Percentiles rank a stretch among this genome's conserved stretches.
phyloP scores from a whole-genome alignment of 257 asterid genomes.

The Solanum ossicruentum region DNA sequence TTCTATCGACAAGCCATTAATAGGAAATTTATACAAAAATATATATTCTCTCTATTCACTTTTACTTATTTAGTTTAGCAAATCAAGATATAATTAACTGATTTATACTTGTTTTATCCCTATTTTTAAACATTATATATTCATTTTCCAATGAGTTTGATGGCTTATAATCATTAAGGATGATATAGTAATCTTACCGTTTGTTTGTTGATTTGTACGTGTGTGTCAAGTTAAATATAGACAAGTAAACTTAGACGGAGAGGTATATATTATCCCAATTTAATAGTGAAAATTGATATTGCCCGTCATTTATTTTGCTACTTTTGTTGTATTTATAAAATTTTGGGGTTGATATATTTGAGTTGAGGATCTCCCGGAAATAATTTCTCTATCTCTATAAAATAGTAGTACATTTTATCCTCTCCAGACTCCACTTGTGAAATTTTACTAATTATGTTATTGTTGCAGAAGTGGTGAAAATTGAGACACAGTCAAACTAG shows the following conservation, averaged over 20 bases:
- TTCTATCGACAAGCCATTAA: background rate
- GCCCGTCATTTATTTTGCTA: too few relatives aligned
- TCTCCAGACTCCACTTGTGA: too few relatives aligned
- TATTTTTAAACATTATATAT: background rate
- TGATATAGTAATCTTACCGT: background rate
- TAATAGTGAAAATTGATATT: background rate
- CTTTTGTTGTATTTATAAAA: too few relatives aligned
- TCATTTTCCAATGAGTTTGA: background rate
- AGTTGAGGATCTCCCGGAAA: too few relatives aligned
- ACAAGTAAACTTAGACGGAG: background rate
- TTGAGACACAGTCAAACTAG: background rate
- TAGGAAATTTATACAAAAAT: background rate
- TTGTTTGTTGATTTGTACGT: background rate
- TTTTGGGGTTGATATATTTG: too few relatives aligned
- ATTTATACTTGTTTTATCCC: background rate
- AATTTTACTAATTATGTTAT: too few relatives aligned
- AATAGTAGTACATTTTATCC: too few relatives aligned
- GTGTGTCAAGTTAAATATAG: background rate
- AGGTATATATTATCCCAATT: background rate
- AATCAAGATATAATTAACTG: background rate
- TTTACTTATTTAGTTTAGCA: background rate
- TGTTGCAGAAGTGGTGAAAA: background rate
- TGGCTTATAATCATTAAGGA: background rate
- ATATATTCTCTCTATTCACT: background rate
- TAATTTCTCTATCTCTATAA: too few relatives aligned